Evolutionary conservation across 2,329 filamentous ascomycete species (phyloP).

Genomic region (Talaromyces rugulosus): DNA sequence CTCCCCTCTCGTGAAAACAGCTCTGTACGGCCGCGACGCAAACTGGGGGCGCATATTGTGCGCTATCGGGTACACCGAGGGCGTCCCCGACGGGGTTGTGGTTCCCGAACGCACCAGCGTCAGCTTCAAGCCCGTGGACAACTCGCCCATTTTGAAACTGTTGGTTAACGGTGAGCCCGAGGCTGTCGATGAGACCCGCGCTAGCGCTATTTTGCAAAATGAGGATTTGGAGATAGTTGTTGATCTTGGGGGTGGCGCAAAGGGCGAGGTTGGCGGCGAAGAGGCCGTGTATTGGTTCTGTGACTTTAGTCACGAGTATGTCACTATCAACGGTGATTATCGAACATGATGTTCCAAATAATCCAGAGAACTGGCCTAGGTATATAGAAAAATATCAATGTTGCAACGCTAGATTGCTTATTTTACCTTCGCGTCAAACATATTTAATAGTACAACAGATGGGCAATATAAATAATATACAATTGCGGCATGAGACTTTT

Average conservation of each 20-base stretch:
- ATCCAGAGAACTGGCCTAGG: not conserved
- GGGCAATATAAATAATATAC: slow-evolving; percentile 11
- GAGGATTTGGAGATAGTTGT: slow-evolving; percentile 62
- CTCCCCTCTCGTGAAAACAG: slow-evolving; percentile 93
- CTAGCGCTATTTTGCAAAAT: slow-evolving; percentile 55
- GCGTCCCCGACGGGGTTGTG: slow-evolving; percentile 43
- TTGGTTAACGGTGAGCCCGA: slow-evolving; percentile 60
- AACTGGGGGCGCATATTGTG: slow-evolving; percentile 98
- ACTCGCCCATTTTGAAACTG: slow-evolving; percentile 53
- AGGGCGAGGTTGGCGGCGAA: slow-evolving; percentile 39
- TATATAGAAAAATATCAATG: not conserved
- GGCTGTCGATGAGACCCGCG: slow-evolving; percentile 56
- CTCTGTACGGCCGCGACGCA: slow-evolving; percentile 91
- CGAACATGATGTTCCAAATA: slow-evolving; percentile 44
- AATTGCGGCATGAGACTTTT: slow-evolving; percentile 15
- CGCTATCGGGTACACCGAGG: slow-evolving; percentile 75
- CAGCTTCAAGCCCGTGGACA: slow-evolving; percentile 57
- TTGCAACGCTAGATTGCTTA: not conserved
- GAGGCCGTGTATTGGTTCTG: slow-evolving; percentile 63
- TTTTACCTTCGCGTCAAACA: not conserved
- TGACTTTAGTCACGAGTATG: slow-evolving; percentile 66
- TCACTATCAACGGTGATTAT: slow-evolving; percentile 66
- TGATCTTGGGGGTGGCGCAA: slow-evolving; percentile 50
- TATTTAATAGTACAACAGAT: slow-evolving; percentile 28
- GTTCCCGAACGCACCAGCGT: slow-evolving; percentile 56